Evolutionary conservation across 176 grass and related monocot species (phyloP).

Genomic region (Pontederia paniculata): DNA sequence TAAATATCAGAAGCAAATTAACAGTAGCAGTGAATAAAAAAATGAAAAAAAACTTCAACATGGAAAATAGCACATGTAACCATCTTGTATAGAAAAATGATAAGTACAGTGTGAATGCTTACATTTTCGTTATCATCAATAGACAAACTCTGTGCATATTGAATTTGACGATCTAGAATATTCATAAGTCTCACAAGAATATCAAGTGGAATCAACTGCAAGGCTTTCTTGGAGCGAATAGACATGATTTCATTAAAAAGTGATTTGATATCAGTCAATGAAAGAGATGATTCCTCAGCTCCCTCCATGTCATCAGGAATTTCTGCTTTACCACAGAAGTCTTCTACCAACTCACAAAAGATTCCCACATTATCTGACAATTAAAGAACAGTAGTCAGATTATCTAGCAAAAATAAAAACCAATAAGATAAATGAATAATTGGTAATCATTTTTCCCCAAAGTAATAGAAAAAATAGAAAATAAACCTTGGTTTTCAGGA

Average conservation of each 20-base stretch:
- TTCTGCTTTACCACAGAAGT: constrained; percentile 82
- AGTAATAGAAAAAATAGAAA: constrained; percentile 8
- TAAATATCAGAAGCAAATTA: no score
- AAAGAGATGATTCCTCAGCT: constrained; percentile 58
- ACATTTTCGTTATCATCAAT: constrained; percentile 80
- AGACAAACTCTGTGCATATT: constrained; percentile 82
- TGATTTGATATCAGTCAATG: constrained; percentile 55
- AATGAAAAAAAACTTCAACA: not conserved
- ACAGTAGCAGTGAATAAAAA: no score
- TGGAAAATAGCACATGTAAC: not conserved
- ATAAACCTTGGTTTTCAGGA: constrained; percentile 62
- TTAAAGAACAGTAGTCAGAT: constrained; percentile 18
- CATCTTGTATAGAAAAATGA: constrained; percentile 8
- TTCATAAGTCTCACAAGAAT: constrained; percentile 50
- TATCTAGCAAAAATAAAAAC: constrained; percentile 4
- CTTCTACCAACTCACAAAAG: constrained; percentile 81
- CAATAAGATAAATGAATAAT: constrained; percentile 11
- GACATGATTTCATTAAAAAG: constrained; percentile 80
- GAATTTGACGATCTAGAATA: constrained; percentile 85
- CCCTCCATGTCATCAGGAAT: constrained; percentile 59
- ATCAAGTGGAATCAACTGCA: constrained; percentile 77
- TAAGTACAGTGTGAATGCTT: constrained; percentile 13
- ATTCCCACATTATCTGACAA: constrained; percentile 47
- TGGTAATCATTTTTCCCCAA: not conserved
- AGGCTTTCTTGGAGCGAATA: constrained; percentile 56